Percentiles rank a stretch among this genome's conserved stretches.
phyloP scores from a whole-genome alignment of 2,329 filamentous ascomycete species.

The Colletotrichum sp. region DNA sequence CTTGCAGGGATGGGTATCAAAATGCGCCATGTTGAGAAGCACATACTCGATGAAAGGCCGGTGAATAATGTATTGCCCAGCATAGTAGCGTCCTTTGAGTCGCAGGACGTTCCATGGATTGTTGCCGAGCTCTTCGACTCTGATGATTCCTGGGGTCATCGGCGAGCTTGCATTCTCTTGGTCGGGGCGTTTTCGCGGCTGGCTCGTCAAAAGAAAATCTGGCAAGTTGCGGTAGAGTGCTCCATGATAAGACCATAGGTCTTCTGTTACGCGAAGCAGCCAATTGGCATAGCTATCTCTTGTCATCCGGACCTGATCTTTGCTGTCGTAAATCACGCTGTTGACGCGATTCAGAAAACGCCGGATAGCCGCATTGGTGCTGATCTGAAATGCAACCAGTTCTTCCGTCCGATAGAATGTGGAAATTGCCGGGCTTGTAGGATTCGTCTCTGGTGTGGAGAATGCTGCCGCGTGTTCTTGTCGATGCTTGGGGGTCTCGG shows the following conservation, averaged over 20 bases:
- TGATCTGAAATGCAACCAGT: slow-evolving; percentile 33
- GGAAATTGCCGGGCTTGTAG: background rate
- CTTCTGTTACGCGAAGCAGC: slow-evolving; percentile 28
- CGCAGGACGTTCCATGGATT: slow-evolving; percentile 33
- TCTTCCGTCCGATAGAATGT: slow-evolving; percentile 23
- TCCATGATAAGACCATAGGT: slow-evolving; percentile 29
- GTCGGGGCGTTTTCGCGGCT: background rate
- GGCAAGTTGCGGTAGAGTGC: slow-evolving; percentile 32
- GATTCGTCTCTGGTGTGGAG: background rate
- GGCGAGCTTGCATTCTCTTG: background rate
- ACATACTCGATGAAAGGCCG: slow-evolving; percentile 33
- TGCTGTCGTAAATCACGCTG: slow-evolving; percentile 31
- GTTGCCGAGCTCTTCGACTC: slow-evolving; percentile 23
- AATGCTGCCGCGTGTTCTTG: background rate
- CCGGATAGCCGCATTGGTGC: slow-evolving; percentile 33
- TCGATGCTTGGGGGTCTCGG: background rate
- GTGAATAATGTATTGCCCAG: slow-evolving; percentile 34
- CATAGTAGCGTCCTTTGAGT: slow-evolving; percentile 31
- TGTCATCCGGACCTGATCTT: slow-evolving; percentile 26
- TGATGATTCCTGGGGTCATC: slow-evolving; percentile 14
- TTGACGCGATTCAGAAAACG: slow-evolving; percentile 33
- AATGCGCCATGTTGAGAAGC: slow-evolving; percentile 26
- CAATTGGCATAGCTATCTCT: slow-evolving; percentile 27
- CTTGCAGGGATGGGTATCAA: slow-evolving; percentile 27
- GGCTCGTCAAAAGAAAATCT: slow-evolving; percentile 24